A percentile compares a stretch with the other conserved stretches of the same genome.
These are phyloP conservation scores for Starmerella khaoyaiensis DNA, from an alignment of 805 yeast species.

Conservation along the genomic window DNA sequence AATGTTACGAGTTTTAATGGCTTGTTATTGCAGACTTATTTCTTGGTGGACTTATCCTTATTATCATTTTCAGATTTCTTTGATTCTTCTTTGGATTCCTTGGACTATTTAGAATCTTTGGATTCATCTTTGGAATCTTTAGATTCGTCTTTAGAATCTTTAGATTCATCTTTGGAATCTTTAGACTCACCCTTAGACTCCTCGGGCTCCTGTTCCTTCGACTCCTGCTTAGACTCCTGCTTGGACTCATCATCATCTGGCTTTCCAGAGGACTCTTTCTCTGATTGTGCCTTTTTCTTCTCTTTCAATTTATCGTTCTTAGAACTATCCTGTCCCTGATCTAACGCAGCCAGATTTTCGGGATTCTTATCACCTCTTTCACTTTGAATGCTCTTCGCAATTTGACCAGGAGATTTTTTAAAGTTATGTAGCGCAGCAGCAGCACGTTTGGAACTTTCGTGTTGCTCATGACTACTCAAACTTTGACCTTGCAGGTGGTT, in stretches of 20 bases:
- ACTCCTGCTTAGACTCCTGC: background rate
- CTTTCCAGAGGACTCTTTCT: background rate
- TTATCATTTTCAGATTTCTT: no score
- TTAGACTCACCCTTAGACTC: background rate
- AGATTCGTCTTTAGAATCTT: no score
- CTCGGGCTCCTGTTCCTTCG: background rate
- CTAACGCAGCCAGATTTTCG: no score
- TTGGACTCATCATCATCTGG: background rate
- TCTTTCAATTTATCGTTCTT: no score
- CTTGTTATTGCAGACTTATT: background rate
- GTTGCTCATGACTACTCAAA: background rate
- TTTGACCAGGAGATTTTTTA: no score
- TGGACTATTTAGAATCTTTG: background rate
- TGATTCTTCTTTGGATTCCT: background rate
- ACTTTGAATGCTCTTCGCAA: no score
- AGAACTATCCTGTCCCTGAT: no score
- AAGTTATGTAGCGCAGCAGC: no score
- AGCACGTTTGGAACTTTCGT: background rate
- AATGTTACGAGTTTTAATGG: no score
- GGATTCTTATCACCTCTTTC: no score
- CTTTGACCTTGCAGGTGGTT: constrained; percentile 15
- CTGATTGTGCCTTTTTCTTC: background rate
- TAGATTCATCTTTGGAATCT: background rate
- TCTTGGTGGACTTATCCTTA: background rate
- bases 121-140: background rate